These are phyloP conservation scores for Neckera pumila DNA, from an alignment of 225 moss, liverwort and hornwort genomes.

Conservation along the genomic window DNA sequence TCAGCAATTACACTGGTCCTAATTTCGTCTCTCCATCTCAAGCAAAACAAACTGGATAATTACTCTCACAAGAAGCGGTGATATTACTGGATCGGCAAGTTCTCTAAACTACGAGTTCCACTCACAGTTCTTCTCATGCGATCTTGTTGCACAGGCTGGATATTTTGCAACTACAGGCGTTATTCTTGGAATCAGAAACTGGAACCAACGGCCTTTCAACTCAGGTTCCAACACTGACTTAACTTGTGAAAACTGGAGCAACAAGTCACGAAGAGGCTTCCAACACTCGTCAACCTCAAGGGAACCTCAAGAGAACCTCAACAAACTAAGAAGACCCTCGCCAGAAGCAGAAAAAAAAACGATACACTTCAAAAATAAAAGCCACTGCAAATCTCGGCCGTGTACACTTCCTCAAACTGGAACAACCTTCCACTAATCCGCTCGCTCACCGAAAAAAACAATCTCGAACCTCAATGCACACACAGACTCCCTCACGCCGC, in stretches of 20 bases:
- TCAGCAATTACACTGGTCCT: not conserved
- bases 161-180: not conserved
- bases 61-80: not conserved
- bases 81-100: not conserved
- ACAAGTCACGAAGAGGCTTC: not conserved
- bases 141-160: not conserved
- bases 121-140: not conserved
- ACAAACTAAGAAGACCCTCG: not conserved
- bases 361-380: not conserved
- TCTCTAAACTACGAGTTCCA: not conserved
- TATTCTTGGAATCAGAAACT: not conserved
- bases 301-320: not conserved
- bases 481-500: not conserved
- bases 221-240: not conserved
- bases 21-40: slow-evolving; percentile 1
- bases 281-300: not conserved
- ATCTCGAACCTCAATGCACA: not conserved
- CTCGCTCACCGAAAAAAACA: not conserved
- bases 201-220: not conserved
- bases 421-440: not conserved
- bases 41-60: not conserved
- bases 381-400: not conserved
- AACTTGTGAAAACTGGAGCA: not conserved
- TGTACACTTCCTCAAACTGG: not conserved
- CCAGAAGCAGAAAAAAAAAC: not conserved